Evolutionary conservation across 2,329 filamentous ascomycete species (phyloP).

Genomic region (Talaromyces atroroseus): DNA sequence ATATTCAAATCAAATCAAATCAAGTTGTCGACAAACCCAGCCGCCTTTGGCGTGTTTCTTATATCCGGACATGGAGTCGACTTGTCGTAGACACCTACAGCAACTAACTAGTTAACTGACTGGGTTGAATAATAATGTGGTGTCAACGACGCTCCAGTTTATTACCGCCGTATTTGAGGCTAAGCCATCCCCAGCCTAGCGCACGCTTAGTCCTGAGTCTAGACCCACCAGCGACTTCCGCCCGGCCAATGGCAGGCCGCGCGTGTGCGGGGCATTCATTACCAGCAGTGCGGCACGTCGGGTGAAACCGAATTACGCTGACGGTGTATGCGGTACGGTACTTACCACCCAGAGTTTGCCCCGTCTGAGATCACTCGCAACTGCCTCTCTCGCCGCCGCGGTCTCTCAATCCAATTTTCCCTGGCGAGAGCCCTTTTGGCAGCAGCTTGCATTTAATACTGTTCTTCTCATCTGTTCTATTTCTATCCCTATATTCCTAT

Average conservation of each 20-base stretch:
- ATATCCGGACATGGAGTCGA: no score
- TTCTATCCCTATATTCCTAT: not conserved
- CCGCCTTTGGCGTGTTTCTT: no score
- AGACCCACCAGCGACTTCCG: not conserved
- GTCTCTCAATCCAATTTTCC: not conserved
- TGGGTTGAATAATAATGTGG: slow-evolving; percentile 9
- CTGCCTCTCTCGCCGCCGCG: not conserved
- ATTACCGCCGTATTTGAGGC: not conserved
- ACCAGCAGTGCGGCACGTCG: slow-evolving; percentile 7
- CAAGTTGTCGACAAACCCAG: no score
- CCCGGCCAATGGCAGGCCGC: not conserved
- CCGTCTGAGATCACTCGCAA: slow-evolving; percentile 1
- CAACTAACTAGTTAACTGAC: not conserved
- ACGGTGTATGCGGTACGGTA: not conserved
- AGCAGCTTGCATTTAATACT: not conserved
- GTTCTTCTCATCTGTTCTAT: not conserved
- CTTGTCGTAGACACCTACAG: no score
- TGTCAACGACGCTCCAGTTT: not conserved
- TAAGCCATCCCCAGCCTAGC: not conserved
- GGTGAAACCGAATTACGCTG: not conserved
- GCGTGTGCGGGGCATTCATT: not conserved
- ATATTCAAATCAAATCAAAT: no score
- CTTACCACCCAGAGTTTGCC: slow-evolving; percentile 2
- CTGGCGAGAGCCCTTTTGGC: not conserved
- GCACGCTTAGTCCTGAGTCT: not conserved